Evolutionary conservation across 2,329 filamentous ascomycete genomes (phyloP).

Genomic region (Dactylella cylindrospora): DNA sequence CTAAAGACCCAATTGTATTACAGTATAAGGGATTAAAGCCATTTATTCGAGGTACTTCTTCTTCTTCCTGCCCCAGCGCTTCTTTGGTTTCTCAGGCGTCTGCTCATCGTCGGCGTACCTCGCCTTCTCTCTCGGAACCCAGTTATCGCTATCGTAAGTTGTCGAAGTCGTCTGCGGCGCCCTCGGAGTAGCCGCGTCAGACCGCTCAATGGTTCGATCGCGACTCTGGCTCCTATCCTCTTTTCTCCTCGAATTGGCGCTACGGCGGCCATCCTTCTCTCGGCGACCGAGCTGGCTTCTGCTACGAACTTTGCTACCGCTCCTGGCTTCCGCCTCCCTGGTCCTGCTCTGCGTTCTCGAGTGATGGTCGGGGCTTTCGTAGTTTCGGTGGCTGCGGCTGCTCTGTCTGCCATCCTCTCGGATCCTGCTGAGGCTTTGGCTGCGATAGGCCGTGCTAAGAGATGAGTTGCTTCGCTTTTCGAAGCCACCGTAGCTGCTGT

Average conservation of each 20-base stretch:
- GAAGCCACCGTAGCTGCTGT: slow-evolving; percentile 2
- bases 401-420: slow-evolving; percentile 39
- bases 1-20: too few relatives aligned
- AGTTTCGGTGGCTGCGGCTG: slow-evolving; percentile 23
- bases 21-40: too few relatives aligned
- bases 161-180: slow-evolving; percentile 40
- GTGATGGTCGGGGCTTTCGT: slow-evolving; percentile 11
- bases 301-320: slow-evolving; percentile 38
- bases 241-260: slow-evolving; percentile 12
- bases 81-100: slow-evolving; percentile 28
- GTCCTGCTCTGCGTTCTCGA: slow-evolving; percentile 19
- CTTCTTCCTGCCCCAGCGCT: slow-evolving; percentile 36
- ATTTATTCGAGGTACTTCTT: slow-evolving; percentile 34
- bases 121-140: slow-evolving; percentile 24
- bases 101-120: slow-evolving; percentile 5
- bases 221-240: slow-evolving; percentile 40
- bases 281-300: slow-evolving; percentile 30
- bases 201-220: slow-evolving; percentile 31
- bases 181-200: slow-evolving; percentile 27
- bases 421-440: slow-evolving; percentile 30
- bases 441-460: slow-evolving; percentile 25
- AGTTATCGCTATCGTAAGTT: slow-evolving; percentile 41
- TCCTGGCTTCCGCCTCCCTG: slow-evolving; percentile 18
- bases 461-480: slow-evolving; percentile 37
- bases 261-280: slow-evolving; percentile 24